phyloP scores from a whole-genome alignment of 129 eudicot species.

The Gnaphalium uliginosum region DNA sequence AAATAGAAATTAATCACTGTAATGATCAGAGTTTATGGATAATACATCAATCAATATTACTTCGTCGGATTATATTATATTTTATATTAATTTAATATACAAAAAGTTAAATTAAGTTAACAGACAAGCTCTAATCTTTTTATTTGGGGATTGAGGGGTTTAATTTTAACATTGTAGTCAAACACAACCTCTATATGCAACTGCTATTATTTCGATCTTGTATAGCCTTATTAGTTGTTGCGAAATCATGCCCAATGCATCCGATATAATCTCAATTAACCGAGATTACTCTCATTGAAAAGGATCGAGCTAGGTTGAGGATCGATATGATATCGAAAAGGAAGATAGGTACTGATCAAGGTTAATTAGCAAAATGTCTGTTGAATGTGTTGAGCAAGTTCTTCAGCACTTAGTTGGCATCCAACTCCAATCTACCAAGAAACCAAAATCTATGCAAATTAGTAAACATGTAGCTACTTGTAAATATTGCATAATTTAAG shows the following conservation, averaged over 20 bases:
- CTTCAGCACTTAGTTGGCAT: conserved; percentile 90
- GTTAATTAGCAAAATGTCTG: conserved; percentile 60
- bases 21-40: conserved; percentile 5
- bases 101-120: conserved; percentile 11
- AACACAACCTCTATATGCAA: background rate
- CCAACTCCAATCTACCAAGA: conserved; percentile 80
- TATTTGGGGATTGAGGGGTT: background rate
- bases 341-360: background rate
- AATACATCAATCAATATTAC: too few relatives aligned
- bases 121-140: conserved; percentile 7
- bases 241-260: background rate
- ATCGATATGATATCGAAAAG: background rate
- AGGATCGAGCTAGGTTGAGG: background rate
- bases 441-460: background rate
- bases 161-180: background rate
- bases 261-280: background rate
- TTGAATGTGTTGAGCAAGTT: conserved; percentile 88
- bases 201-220: background rate
- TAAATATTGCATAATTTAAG: too few relatives aligned
- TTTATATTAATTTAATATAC: background rate
- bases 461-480: background rate
- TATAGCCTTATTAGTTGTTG: background rate
- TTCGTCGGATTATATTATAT: too few relatives aligned
- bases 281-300: background rate
- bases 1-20: background rate